Base-by-base conservation (phyloP, 73 alveolate genomes). In the Blepharisma stoltei region DNA sequence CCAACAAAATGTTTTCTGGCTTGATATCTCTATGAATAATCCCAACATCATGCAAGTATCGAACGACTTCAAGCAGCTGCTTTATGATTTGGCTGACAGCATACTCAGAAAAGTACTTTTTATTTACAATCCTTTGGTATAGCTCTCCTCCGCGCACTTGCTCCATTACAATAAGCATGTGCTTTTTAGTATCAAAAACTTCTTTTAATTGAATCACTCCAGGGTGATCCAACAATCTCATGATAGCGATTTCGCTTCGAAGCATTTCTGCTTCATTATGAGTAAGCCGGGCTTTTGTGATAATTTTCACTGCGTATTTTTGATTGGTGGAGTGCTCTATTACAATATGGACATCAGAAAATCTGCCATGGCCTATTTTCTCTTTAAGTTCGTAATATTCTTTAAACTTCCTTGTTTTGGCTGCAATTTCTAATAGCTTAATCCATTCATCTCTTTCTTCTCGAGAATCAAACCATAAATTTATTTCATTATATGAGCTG, bases 241-340 rank as follows among this genome's bases (percentile, higher is more conserved):
- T 14, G 5, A 44, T 69, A 23, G 14, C 45, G 66, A 85, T 81
- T 84, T 84, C 91, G 14, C 65, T 18, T 69, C 37, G 23, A n/a
- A 46, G 32, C 11, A 69, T 7, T n/a, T 69, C 79, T n/a, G 14
- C n/a, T 38, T 69, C 79, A 14, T 9, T 9, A 44, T 18, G 32
- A 7, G 55, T 14, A 44, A 69, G 79, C 5, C 20, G 11, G 11
- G 55, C 23, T 43, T 69, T 69, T n/a, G 18, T 25, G 20, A 69
- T 69, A 44, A 69, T 53, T 43, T 69, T 69, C 1, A 69, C 79
- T 69, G 79, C 79, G 5, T 20, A 38, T 44, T 69, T 46, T 46
- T 69, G 11, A 5, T 44, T 14, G n/a, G 55, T n/a, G 9, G 38
- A 11, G 4, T 69, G 55, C 38, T 46, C 65, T 18, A 20, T 69